Percentiles rank a stretch among this genome's conserved stretches.
phyloP scores from a whole-genome alignment of 106 monocot genomes.

The Dioscorea alata region DNA sequence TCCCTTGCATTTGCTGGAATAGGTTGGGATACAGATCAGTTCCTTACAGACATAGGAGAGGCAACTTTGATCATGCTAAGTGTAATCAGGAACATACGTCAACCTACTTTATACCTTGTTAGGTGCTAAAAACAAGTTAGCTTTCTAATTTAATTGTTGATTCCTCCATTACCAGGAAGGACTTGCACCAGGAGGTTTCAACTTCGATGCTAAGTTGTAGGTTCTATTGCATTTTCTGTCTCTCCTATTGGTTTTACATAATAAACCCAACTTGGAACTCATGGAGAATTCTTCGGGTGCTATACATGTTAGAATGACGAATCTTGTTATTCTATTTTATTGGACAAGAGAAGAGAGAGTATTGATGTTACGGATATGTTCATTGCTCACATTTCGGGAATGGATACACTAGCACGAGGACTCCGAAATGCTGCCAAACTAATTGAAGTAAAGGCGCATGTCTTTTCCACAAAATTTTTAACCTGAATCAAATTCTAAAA shows the following conservation, averaged over 20 bases:
- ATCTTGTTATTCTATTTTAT: neutral
- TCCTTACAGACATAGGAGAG: slow-evolving; percentile 86
- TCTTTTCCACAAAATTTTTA: too few relatives aligned
- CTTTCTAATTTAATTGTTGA: neutral
- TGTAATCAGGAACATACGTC: slow-evolving; percentile 83
- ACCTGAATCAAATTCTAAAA: neutral
- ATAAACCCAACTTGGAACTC: neutral
- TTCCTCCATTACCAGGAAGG: slow-evolving; percentile 46
- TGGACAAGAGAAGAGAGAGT: slow-evolving; percentile 77
- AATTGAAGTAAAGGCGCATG: slow-evolving; percentile 44
- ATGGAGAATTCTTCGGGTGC: neutral
- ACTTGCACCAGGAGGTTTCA: slow-evolving; percentile 96
- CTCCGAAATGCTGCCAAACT: slow-evolving; percentile 84
- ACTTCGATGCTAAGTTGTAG: slow-evolving; percentile 96
- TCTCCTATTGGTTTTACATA: too few relatives aligned
- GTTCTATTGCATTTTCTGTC: neutral
- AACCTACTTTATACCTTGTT: neutral
- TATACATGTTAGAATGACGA: neutral
- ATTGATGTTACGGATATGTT: slow-evolving; percentile 94
- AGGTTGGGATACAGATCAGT: slow-evolving; percentile 99
- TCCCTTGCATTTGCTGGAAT: neutral
- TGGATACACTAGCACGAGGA: slow-evolving; percentile 96
- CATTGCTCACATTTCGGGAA: slow-evolving; percentile 89
- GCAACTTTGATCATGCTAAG: slow-evolving; percentile 92
- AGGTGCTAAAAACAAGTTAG: neutral